These are phyloP conservation scores for Neonectria faginata DNA, from an alignment of 2,329 filamentous ascomycete genomes.

Conservation along the genomic window DNA sequence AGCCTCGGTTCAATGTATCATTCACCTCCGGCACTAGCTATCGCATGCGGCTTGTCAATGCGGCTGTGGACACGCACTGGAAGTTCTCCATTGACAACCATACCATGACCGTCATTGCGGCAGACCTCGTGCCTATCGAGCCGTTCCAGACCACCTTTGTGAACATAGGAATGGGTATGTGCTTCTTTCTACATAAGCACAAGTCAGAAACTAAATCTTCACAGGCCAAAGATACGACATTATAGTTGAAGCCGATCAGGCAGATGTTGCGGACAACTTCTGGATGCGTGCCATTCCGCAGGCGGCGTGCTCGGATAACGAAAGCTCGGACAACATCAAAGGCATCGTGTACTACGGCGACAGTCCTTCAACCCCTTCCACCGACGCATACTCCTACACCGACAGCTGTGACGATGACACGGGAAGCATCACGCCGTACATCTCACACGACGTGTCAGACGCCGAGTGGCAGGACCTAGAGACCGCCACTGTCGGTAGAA, in stretches of 20 bases:
- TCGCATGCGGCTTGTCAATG: slow-evolving; percentile 62
- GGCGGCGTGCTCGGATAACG: slow-evolving; percentile 55
- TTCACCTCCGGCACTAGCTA: slow-evolving; percentile 59
- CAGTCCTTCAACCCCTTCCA: slow-evolving; percentile 28
- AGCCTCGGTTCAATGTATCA: slow-evolving; percentile 50
- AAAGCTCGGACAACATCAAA: slow-evolving; percentile 56
- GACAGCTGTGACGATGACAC: slow-evolving; percentile 53
- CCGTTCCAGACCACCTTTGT: slow-evolving; percentile 62
- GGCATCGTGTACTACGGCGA: slow-evolving; percentile 61
- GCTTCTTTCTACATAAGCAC: too few species aligned
- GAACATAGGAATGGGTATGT: slow-evolving; percentile 36
- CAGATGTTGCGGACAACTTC: slow-evolving; percentile 52
- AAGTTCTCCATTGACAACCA: slow-evolving; percentile 69
- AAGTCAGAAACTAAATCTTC: slow-evolving; percentile 45
- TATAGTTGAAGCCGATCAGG: slow-evolving; percentile 55
- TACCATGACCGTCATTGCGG: slow-evolving; percentile 66
- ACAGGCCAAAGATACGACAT: slow-evolving; percentile 62
- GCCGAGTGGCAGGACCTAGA: slow-evolving; percentile 45
- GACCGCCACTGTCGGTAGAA: slow-evolving; percentile 37
- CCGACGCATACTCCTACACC: slow-evolving; percentile 21
- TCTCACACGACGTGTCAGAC: slow-evolving; percentile 49
- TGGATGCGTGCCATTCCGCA: slow-evolving; percentile 63
- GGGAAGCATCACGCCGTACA: slow-evolving; percentile 49
- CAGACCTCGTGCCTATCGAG: slow-evolving; percentile 68
- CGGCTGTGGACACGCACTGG: slow-evolving; percentile 56